A percentile compares a stretch with the other conserved stretches of the same genome.
Conservation (phyloP, 2,329 filamentous ascomycete genomes). For the Fusarium nurragi region DNA sequence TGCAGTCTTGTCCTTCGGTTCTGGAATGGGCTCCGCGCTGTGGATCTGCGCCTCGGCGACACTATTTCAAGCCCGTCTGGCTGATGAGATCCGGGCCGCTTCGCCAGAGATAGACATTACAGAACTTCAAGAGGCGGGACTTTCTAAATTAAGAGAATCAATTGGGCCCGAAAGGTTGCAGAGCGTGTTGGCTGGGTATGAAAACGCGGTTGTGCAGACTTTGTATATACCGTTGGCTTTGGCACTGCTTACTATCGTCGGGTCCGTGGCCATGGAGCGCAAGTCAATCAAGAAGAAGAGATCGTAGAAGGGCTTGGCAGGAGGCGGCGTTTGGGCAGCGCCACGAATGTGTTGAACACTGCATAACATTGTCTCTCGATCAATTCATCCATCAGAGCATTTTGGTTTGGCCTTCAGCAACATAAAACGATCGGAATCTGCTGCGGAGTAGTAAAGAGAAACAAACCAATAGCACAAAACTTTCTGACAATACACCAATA, state of each 20-base stretch:
- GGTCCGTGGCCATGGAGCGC: constrained; percentile 36
- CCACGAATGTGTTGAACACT: too few species aligned
- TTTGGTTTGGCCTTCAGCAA: too few species aligned
- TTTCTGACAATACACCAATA: too few species aligned
- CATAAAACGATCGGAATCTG: too few species aligned
- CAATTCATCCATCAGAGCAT: too few species aligned
- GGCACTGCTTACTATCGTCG: constrained; percentile 31
- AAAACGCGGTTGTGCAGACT: constrained; percentile 37
- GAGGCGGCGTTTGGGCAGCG: background rate
- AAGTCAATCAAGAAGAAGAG: constrained; percentile 39
- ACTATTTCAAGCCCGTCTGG: constrained; percentile 35
- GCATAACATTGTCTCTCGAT: too few species aligned
- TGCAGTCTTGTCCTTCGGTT: constrained; percentile 36
- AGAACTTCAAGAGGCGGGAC: constrained; percentile 11
- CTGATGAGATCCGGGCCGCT: constrained; percentile 23
- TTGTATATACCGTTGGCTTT: constrained; percentile 37
- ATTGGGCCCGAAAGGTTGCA: constrained; percentile 22
- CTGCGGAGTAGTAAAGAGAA: too few species aligned
- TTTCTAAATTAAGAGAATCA: constrained; percentile 27
- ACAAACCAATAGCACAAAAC: too few species aligned
- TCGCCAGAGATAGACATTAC: constrained; percentile 20
- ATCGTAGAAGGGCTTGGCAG: background rate
- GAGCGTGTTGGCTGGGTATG: constrained; percentile 33
- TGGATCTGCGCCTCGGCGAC: constrained; percentile 43
- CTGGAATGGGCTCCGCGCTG: constrained; percentile 37